These are phyloP conservation scores for Pseudopediastrum boryanum DNA, from an alignment of 139 green algal genomes.

Conservation along the genomic window DNA sequence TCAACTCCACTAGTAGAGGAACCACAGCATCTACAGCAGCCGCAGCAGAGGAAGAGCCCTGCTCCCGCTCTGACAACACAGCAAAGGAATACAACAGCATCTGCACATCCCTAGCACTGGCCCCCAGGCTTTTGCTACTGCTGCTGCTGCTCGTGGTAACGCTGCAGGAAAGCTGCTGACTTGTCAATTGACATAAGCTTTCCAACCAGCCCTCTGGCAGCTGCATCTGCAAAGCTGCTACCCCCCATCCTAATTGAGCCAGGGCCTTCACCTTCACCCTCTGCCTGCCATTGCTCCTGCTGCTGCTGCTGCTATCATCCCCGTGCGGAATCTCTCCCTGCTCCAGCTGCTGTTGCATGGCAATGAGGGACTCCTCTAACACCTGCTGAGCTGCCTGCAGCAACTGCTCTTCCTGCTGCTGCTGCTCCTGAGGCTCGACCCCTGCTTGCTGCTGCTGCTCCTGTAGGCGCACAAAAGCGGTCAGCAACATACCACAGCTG, in stretches of 20 bases:
- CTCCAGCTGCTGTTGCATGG: background rate
- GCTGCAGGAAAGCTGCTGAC: background rate
- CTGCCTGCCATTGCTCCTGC: background rate
- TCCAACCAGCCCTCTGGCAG: too few relatives aligned
- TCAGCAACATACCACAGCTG: too few relatives aligned
- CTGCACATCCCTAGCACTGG: background rate
- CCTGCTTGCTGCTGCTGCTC: too few relatives aligned
- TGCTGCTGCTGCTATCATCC: conserved; percentile 8
- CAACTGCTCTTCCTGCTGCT: background rate
- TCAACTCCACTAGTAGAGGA: background rate
- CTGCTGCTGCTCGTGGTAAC: background rate
- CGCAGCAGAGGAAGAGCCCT: too few relatives aligned
- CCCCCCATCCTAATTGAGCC: too few relatives aligned
- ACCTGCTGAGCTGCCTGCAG: conserved; percentile 15
- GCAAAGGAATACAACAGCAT: background rate
- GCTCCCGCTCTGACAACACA: background rate
- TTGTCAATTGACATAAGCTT: too few relatives aligned
- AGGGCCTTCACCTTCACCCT: too few relatives aligned
- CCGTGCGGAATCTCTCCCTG: too few relatives aligned
- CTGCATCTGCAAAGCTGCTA: too few relatives aligned
- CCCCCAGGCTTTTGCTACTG: background rate
- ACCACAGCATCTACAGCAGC: conserved; percentile 6
- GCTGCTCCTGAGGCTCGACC: too few relatives aligned
- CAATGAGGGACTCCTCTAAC: conserved; percentile 4
- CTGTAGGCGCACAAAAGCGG: too few relatives aligned